Base-by-base conservation (phyloP, 306 rosid genomes). In the Luffa acutangula region DNA sequence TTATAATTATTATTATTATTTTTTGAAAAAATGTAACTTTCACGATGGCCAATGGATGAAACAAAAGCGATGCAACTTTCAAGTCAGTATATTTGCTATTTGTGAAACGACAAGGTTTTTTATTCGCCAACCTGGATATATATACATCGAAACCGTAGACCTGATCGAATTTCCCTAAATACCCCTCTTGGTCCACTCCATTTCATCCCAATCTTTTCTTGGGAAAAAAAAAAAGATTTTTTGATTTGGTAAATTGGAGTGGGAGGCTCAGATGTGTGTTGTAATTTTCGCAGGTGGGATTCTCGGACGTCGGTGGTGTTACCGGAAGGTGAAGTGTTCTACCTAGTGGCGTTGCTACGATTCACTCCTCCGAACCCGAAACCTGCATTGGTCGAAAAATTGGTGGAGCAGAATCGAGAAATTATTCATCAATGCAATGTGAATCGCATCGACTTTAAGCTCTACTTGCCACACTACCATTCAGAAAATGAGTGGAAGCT, bases 251-350 rank as follows among this genome's bases (percentile, higher is more conserved):
- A 25, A 25, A 25, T 25, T 25, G 31, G 31, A 25, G 31, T 25
- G 31, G 31, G 31, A 25, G 31, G 31, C 31, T 20, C 15, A 46
- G 41, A 37, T 37, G 5, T 2, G 21, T 4, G 20, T 56, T 18
- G 4, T 7, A 20, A 31, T 62, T 34, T 37, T 41, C n/a, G 7
- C 86, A 95, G 98, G 90, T 95, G 98, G 98, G 98, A 95, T 83
- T 59, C 45, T 39, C 91, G 98, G 25, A 93, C 93, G 13, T 95
- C 98, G 1, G 90, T 83, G 70, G 87, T 69, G 85, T 45, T 92
- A 77, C 98, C 98, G 0, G 88, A 92, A 78, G 89, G 93, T 9
- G 97, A 92, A 79, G 86, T 95, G 34, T 91, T 95, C 87, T 95
- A 95, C 93, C 60, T 90, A 42, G 89, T 95, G 84, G 97, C 97